Conservation (phyloP, 2,329 filamentous ascomycete species). For the Trichoderma asperellum region DNA sequence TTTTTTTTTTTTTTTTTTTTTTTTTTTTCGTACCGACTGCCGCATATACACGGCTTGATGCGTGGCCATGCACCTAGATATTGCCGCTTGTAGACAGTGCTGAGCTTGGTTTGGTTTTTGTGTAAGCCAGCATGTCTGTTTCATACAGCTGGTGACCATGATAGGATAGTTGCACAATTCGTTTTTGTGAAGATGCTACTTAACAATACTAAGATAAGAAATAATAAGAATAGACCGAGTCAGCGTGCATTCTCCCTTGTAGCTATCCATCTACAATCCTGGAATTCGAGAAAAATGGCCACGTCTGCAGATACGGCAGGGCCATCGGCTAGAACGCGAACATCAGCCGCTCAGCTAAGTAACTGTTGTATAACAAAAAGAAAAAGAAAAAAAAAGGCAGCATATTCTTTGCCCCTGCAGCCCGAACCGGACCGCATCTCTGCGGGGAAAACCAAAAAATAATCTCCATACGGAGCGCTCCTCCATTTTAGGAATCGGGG, state of each 20-base stretch:
- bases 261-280: too few relatives aligned
- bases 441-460: not conserved
- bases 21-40: not conserved
- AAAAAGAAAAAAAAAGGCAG: not conserved
- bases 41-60: not conserved
- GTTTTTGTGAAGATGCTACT: not conserved
- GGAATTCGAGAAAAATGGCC: too few relatives aligned
- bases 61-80: not conserved
- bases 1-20: too few relatives aligned
- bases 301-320: too few relatives aligned
- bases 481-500: not conserved
- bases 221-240: too few relatives aligned
- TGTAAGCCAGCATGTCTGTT: not conserved
- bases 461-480: not conserved
- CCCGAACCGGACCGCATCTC: not conserved
- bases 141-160: not conserved
- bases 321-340: too few relatives aligned
- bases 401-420: not conserved
- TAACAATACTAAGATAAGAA: not conserved
- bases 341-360: too few relatives aligned
- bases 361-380: too few relatives aligned
- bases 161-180: not conserved
- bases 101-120: not conserved
- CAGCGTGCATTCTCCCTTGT: too few relatives aligned
- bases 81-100: not conserved